These are phyloP conservation scores for Phoenix dactylifera DNA, from an alignment of 176 grass and related monocot species.

Conservation along the genomic window DNA sequence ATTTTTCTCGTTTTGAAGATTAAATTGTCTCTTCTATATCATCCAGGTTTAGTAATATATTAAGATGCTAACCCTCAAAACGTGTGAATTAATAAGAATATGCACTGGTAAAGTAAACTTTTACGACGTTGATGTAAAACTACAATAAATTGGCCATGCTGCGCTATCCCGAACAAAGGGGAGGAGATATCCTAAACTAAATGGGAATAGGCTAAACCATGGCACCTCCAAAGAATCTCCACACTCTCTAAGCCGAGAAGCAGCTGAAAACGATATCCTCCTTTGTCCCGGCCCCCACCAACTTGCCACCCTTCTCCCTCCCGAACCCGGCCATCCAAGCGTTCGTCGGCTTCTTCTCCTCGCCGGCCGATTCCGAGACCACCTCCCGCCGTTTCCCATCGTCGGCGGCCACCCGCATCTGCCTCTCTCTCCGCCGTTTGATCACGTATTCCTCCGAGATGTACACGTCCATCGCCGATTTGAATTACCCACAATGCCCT, in stretches of 20 bases:
- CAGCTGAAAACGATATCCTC: conserved; percentile 14
- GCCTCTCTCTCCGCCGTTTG: conserved; percentile 43
- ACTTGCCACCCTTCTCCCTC: not conserved
- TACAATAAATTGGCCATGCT: too few species aligned
- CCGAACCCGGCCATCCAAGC: conserved; percentile 8
- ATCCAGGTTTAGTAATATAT: too few species aligned
- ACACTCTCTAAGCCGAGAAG: conserved; percentile 15
- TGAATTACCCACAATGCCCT: not conserved
- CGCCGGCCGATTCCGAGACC: not conserved
- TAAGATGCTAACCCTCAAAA: too few species aligned
- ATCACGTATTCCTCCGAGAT: conserved; percentile 65
- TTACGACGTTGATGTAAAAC: too few species aligned
- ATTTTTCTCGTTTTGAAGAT: too few species aligned
- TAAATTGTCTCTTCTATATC: too few species aligned
- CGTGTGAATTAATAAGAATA: too few species aligned
- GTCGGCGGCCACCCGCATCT: conserved; percentile 5
- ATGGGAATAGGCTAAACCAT: too few species aligned
- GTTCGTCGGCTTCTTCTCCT: conserved; percentile 11
- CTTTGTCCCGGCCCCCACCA: not conserved
- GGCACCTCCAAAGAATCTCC: too few species aligned
- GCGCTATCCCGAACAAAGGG: too few species aligned
- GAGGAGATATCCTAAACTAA: too few species aligned
- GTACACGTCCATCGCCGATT: conserved; percentile 67
- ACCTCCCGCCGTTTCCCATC: not conserved
- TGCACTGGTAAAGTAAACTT: too few species aligned